Percentiles rank a stretch among this genome's conserved stretches.
phyloP scores from a whole-genome alignment of 192 early-diverging fungal species.

The Kappamyces sp. region DNA sequence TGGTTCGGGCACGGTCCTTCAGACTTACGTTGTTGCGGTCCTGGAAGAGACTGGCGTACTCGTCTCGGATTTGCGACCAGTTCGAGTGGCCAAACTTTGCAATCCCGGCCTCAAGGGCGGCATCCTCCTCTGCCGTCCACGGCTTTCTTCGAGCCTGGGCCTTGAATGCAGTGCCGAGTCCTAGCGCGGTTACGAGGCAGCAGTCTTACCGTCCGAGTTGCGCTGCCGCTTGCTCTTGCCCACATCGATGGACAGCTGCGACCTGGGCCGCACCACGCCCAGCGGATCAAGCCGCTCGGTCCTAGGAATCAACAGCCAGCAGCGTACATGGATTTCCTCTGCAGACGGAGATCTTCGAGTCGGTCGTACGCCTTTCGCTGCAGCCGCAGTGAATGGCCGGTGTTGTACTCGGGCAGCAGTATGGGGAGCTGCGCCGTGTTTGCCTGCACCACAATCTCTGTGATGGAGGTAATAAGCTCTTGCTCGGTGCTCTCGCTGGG shows the following conservation, averaged over 20 bases:
- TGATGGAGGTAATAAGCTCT: conserved; percentile 4
- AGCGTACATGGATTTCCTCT: background rate
- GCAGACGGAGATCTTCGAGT: background rate
- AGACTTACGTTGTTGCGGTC: conserved; percentile 13
- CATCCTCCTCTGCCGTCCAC: conserved; percentile 11
- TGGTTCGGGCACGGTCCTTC: conserved; percentile 14
- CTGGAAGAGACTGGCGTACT: background rate
- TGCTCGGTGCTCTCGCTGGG: conserved; percentile 4
- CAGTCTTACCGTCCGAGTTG: background rate
- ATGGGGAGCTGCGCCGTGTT: conserved; percentile 13
- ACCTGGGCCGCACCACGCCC: background rate
- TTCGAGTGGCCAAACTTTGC: conserved; percentile 5
- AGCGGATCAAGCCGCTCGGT: conserved; percentile 1
- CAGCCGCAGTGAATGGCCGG: background rate
- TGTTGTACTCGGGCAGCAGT: conserved; percentile 9
- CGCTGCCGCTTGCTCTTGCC: background rate
- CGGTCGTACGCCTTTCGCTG: conserved; percentile 3
- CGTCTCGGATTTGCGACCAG: conserved; percentile 8
- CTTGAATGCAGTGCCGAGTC: conserved; percentile 1
- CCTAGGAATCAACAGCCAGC: background rate
- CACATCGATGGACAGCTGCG: background rate
- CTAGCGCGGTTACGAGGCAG: background rate
- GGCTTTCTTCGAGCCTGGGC: background rate
- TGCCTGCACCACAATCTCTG: conserved; percentile 4
- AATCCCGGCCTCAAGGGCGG: conserved; percentile 5